Conservation (phyloP, 495 filamentous ascomycete genomes). For the Glutinoglossum americanum region DNA sequence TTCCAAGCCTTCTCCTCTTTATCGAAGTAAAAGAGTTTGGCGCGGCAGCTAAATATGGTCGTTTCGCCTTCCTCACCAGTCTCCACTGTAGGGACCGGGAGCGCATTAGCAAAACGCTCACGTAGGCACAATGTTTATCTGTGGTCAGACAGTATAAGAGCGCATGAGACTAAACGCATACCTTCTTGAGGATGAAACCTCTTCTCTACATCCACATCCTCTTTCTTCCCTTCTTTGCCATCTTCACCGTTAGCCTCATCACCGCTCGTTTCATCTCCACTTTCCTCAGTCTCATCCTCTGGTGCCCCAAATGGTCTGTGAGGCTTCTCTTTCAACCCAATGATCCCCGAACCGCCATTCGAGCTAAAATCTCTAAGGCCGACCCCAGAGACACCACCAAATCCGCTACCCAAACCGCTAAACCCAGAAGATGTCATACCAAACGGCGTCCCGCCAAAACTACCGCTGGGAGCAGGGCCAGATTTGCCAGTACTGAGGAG, state of each 20-base stretch:
- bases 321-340: conserved; percentile 32
- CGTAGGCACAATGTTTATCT: background rate
- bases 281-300: conserved; percentile 35
- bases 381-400: conserved; percentile 23
- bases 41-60: conserved; percentile 39
- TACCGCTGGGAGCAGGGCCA: conserved; percentile 14
- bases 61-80: conserved; percentile 50
- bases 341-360: conserved; percentile 28
- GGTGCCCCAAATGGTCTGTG: conserved; percentile 52
- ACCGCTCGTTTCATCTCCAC: conserved; percentile 17
- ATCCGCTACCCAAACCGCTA: conserved; percentile 30
- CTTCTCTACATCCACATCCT: conserved; percentile 31
- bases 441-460: conserved; percentile 21
- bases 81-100: conserved; percentile 30
- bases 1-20: conserved; percentile 49
- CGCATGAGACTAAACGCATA: conserved; percentile 19
- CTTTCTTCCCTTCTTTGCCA: conserved; percentile 26
- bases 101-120: background rate
- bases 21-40: conserved; percentile 56
- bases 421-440: conserved; percentile 16
- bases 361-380: conserved; percentile 45
- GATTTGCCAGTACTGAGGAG: background rate
- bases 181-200: conserved; percentile 45
- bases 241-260: conserved; percentile 20
- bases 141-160: background rate